Evolutionary conservation across 768 basidiomycete species (phyloP).

Genomic region (Russula abietina): DNA sequence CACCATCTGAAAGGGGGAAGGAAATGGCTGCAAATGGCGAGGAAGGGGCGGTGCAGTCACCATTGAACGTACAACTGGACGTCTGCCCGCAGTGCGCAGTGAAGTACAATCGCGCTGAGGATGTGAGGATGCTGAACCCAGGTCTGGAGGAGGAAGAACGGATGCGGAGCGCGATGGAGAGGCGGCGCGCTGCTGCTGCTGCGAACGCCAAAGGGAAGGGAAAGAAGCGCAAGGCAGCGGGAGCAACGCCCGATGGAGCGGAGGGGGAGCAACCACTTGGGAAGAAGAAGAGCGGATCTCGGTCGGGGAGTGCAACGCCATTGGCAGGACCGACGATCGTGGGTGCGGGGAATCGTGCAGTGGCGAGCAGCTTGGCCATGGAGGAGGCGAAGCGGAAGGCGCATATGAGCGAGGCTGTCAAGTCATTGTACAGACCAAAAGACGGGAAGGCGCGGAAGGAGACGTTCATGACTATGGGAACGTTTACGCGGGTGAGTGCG

Average conservation of each 20-base stretch:
- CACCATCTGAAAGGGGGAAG: conserved; percentile 29
- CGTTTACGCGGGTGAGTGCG: conserved; percentile 77
- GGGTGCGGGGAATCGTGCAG: conserved; percentile 52
- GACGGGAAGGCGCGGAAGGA: conserved; percentile 59
- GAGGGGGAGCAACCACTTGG: conserved; percentile 31
- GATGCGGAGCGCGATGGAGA: conserved; percentile 52
- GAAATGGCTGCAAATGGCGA: conserved; percentile 25
- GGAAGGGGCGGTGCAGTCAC: background rate
- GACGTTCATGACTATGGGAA: conserved; percentile 89
- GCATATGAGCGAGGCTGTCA: conserved; percentile 80
- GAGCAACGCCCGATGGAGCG: conserved; percentile 33
- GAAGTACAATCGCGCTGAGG: conserved; percentile 53
- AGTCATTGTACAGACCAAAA: conserved; percentile 65
- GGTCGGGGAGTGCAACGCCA: conserved; percentile 32
- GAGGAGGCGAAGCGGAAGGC: conserved; percentile 83
- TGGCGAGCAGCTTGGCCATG: conserved; percentile 63
- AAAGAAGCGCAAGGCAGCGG: conserved; percentile 56
- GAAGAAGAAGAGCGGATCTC: conserved; percentile 12
- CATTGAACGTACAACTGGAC: conserved; percentile 36
- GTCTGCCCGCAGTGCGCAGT: conserved; percentile 74
- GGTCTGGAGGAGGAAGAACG: conserved; percentile 55
- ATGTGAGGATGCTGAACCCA: conserved; percentile 67
- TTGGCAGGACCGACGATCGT: conserved; percentile 48
- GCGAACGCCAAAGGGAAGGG: conserved; percentile 46
- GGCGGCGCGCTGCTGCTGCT: conserved; percentile 50